phyloP scores from a whole-genome alignment of 2,329 filamentous ascomycete species.

The Endoconidiophora polonica region DNA sequence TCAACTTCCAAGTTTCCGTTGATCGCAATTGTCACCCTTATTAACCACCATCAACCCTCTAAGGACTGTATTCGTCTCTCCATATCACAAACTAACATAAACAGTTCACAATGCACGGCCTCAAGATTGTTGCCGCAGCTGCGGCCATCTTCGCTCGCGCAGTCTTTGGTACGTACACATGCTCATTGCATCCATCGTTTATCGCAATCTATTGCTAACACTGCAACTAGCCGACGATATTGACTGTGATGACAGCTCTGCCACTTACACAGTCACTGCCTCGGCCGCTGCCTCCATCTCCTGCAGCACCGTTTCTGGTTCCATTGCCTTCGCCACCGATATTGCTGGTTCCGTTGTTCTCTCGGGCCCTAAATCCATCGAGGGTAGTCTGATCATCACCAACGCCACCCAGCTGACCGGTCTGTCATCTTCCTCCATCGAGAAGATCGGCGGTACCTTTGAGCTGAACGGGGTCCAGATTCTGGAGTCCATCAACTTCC shows the following conservation, averaged over 20 bases:
- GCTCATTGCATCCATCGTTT: too few relatives aligned
- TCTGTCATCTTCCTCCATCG: constrained; percentile 44
- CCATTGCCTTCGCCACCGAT: constrained; percentile 26
- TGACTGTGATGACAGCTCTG: constrained; percentile 19
- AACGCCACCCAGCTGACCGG: constrained; percentile 40
- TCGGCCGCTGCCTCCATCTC: constrained; percentile 43
- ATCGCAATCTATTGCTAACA: not conserved
- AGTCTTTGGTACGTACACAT: constrained; percentile 26
- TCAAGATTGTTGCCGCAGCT: constrained; percentile 28
- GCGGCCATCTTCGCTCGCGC: constrained; percentile 26
- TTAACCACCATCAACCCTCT: too few relatives aligned
- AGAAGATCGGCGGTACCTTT: constrained; percentile 53
- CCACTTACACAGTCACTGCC: constrained; percentile 39
- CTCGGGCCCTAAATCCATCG: constrained; percentile 39
- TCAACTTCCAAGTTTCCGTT: not conserved
- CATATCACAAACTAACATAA: not conserved
- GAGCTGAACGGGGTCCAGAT: constrained; percentile 49
- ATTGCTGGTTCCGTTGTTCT: constrained; percentile 40
- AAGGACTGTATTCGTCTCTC: not conserved
- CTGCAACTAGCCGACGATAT: constrained; percentile 6
- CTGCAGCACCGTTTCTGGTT: constrained; percentile 49
- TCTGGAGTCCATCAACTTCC: constrained; percentile 52
- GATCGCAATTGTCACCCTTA: too few relatives aligned
- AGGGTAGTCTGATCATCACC: constrained; percentile 41
- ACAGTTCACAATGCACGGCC: constrained; percentile 28